Evolutionary conservation across 106 monocot species (phyloP), one percentile per base, ranked within the genome.

Genomic region (Phalaenopsis equestris): DNA sequence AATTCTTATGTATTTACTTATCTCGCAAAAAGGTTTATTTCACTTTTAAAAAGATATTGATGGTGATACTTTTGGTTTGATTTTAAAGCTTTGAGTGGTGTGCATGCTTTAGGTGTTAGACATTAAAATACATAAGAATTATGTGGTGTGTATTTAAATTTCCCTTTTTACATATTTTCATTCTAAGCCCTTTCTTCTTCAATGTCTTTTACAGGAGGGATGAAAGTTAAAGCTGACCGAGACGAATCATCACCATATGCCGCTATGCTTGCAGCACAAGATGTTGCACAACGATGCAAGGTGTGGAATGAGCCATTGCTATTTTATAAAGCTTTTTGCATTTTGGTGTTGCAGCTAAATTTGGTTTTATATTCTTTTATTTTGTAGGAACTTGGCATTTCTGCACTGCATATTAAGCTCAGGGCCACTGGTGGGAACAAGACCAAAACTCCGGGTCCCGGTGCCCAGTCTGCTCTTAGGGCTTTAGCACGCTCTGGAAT

Each of bases 171-270:
- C 30, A 30, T 30, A 0, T 30, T 8, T 30, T 8, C 11, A 11
- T 11, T 48, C 11, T 11, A 9, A 48, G 0, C 7, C 48, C 11
- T 57, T 57, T 57, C 12, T 57, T 57, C 18, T 61, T 52, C 12
- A 2, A 52, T 52, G 52, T 14, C 21, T n/a, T n/a, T 38, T 79
- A 15, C 67, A 92, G 87, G 92, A 78, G 92, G 92, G 6, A 92
- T 92, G 92, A 92, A 92, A 83, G 92, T 92, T 3, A 92, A 92
- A 78, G 89, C 92, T 67, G 92, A 89, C 58, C 79, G 92, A 75
- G 92, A 92, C 85, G 92, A 92, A 38, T 92, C 89, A 9, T 92
- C 92, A 42, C 92, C 92, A 46, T 92, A 89, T 87, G 92, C 92
- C 19, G 92, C 92, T 42, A 92, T 92, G 92, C 89, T 89, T 89